phyloP scores from a whole-genome alignment of 2,329 filamentous ascomycete genomes.

The Fusarium piperis region DNA sequence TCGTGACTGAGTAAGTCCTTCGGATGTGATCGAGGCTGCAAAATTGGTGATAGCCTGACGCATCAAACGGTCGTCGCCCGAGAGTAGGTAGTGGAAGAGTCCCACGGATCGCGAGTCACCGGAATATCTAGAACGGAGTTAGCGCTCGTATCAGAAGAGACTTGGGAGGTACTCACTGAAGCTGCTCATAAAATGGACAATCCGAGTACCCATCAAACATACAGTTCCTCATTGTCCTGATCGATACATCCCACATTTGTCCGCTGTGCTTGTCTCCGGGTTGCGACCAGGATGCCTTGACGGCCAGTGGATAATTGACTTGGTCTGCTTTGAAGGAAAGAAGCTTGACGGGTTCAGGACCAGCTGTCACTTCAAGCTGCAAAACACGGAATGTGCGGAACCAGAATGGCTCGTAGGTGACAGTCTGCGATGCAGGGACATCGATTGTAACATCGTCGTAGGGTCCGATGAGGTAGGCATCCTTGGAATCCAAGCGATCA shows the following conservation, averaged over 20 bases:
- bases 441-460: constrained; percentile 11
- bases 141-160: neutral
- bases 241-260: constrained; percentile 37
- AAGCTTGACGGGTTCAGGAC: constrained; percentile 1
- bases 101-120: constrained; percentile 34
- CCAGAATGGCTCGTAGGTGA: constrained; percentile 29
- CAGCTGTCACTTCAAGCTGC: constrained; percentile 12
- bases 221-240: constrained; percentile 38
- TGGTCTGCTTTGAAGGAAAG: constrained; percentile 8
- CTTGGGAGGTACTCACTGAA: constrained; percentile 41
- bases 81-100: constrained; percentile 46
- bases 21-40: constrained; percentile 31
- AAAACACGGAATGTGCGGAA: constrained; percentile 32
- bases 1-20: constrained; percentile 48
- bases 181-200: constrained; percentile 49
- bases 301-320: constrained; percentile 19
- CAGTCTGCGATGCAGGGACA: neutral
- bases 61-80: constrained; percentile 46
- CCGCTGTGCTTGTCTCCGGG: constrained; percentile 3
- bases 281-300: constrained; percentile 12
- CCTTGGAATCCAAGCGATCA: constrained; percentile 13
- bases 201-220: constrained; percentile 48
- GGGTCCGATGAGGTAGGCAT: constrained; percentile 16
- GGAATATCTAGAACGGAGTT: constrained; percentile 5
- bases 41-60: constrained; percentile 45